Base-by-base conservation (phyloP, 2,329 filamentous ascomycete genomes). In the Epichloe baconii region DNA sequence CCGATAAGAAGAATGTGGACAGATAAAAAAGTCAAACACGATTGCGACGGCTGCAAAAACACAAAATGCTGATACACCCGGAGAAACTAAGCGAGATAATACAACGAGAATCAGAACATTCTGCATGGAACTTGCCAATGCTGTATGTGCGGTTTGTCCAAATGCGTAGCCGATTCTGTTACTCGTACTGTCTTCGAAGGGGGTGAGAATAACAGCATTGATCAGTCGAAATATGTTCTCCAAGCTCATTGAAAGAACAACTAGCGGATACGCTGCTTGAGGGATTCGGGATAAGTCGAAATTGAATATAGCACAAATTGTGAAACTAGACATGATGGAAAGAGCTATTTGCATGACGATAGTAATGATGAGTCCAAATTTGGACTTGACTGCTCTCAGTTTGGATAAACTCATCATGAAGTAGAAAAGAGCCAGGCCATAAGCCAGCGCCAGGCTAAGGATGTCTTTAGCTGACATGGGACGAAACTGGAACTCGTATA, bases 141-240 rank as follows among this genome's bases (percentile, higher is more conserved):
- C 83, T 44, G 87, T 69, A 56, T 85, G 82, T 0, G 82, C 82
- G 4, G 86, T 85, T 57, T 86, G 75, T 11, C 85, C 86, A 55
- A 90, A 79, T 1, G 86, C 86, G 55, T 85, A 77, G 1, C 84
- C 82, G 41, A 91, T 84, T 46, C 86, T 77, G 52, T 75, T 76
- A 51, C 82, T 80, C 4, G 84, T 85, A 53, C 74, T 79, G 63
- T 84, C 77, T 56, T 86, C 80, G 0, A 82, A 72, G 0, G 84
- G 82, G 1, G 84, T 88, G 51, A 82, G 72, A 36, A 90, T 80
- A 40, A 90, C 83, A 6, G 83, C 81, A 60, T 89, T 88, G 64
- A 90, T 87, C 37, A 90, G 71, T 17, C 85, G 76, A 60, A 89
- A 85, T 55, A 87, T 85, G 58, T 90, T 89, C 59, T 89, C 86